Percentiles rank a stretch among this genome's conserved stretches.
phyloP scores from a whole-genome alignment of 345 rosid species.

The Passiflora organensis region DNA sequence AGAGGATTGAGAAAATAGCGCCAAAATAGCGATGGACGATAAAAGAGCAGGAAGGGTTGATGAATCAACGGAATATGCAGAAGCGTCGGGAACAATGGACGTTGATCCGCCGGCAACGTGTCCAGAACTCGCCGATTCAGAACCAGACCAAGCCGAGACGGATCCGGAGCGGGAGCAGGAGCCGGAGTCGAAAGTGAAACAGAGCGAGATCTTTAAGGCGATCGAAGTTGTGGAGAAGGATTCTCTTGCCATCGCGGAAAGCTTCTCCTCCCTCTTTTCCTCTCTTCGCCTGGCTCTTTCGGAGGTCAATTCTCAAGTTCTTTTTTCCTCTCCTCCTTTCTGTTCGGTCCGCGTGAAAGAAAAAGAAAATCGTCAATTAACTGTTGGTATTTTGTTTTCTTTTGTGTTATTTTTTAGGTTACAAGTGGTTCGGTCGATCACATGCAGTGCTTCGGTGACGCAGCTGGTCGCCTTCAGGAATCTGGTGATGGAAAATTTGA shows the following conservation, averaged over 20 bases:
- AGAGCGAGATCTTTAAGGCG: slow-evolving; percentile 51
- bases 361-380: neutral
- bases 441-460: slow-evolving; percentile 77
- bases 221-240: slow-evolving; percentile 80
- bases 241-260: slow-evolving; percentile 71
- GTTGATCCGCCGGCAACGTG: slow-evolving; percentile 20
- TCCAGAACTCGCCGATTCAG: slow-evolving; percentile 6
- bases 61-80: too few species aligned
- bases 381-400: neutral
- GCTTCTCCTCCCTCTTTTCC: slow-evolving; percentile 75
- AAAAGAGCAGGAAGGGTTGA: too few species aligned
- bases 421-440: slow-evolving; percentile 69
- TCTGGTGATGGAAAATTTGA: slow-evolving; percentile 35
- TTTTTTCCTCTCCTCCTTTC: neutral
- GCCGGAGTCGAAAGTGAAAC: slow-evolving; percentile 29
- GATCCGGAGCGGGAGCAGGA: slow-evolving; percentile 1
- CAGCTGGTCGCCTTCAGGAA: slow-evolving; percentile 76
- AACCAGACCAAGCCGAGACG: slow-evolving; percentile 14
- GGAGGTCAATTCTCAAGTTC: slow-evolving; percentile 43
- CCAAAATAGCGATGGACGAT: too few species aligned
- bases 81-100: neutral
- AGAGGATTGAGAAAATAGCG: too few species aligned
- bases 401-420: slow-evolving; percentile 33
- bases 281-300: slow-evolving; percentile 79
- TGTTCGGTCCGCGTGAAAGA: slow-evolving; percentile 3